Evolutionary conservation across 1,284 basidiomycete species (phyloP).

Genomic region (Marasmius fiardii): DNA sequence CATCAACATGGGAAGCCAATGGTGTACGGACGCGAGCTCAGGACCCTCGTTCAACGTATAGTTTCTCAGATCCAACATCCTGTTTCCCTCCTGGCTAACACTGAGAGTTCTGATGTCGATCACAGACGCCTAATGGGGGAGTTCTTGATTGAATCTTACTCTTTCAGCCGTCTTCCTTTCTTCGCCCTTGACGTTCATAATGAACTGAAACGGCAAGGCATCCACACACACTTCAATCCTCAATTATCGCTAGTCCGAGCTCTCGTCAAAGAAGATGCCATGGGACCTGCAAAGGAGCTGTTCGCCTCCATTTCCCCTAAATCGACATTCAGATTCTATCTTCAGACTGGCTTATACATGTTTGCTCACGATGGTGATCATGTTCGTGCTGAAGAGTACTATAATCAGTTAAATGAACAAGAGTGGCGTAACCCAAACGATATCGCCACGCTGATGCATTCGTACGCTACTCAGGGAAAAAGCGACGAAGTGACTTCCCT

Average conservation of each 20-base stretch:
- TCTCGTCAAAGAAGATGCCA: conserved; percentile 38
- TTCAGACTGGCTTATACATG: conserved; percentile 48
- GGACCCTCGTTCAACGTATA: conserved; percentile 27
- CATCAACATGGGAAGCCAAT: conserved; percentile 10
- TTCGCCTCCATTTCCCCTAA: conserved; percentile 27
- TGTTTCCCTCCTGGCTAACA: conserved; percentile 27
- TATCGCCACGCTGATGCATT: conserved; percentile 48
- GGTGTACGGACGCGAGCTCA: conserved; percentile 25
- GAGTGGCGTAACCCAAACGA: conserved; percentile 28
- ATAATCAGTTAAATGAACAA: conserved; percentile 30
- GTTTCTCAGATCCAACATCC: conserved; percentile 35
- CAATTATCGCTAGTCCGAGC: conserved; percentile 39
- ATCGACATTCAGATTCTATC: conserved; percentile 26
- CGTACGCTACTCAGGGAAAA: conserved; percentile 46
- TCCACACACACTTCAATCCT: conserved; percentile 26
- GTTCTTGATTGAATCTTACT: conserved; percentile 39
- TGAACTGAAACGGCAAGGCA: conserved; percentile 34
- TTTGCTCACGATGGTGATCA: conserved; percentile 49
- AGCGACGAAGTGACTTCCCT: conserved; percentile 39
- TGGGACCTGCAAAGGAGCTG: conserved; percentile 42
- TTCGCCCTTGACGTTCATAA: conserved; percentile 43
- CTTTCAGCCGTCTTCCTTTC: conserved; percentile 26
- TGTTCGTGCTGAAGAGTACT: conserved; percentile 40
- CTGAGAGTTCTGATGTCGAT: conserved; percentile 22
- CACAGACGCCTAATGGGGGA: conserved; percentile 30